These are phyloP conservation scores for Paraconiothyrium sp. DNA, from an alignment of 2,329 filamentous ascomycete species.

Conservation along the genomic window DNA sequence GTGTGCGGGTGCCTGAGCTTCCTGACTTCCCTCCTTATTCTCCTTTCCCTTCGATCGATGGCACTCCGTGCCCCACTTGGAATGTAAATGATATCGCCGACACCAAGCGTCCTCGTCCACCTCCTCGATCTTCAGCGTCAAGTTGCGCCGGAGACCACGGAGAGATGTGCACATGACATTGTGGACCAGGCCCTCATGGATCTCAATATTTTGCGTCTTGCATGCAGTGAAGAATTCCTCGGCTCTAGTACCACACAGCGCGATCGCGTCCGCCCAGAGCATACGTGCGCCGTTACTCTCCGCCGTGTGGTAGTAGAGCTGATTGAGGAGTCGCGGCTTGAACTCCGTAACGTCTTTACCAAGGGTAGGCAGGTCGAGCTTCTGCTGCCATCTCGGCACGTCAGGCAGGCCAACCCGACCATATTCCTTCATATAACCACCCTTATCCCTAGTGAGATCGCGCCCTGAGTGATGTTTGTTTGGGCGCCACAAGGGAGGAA, in stretches of 20 bases:
- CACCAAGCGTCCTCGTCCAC: slow-evolving; percentile 40
- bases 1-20: not conserved
- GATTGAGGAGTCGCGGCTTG: slow-evolving; percentile 22
- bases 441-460: not conserved
- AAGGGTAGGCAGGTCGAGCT: slow-evolving; percentile 24
- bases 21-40: not conserved
- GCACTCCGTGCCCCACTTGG: slow-evolving; percentile 29
- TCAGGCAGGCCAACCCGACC: not conserved
- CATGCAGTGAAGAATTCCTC: slow-evolving; percentile 16
- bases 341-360: slow-evolving; percentile 26
- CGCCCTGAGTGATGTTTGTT: slow-evolving; percentile 25
- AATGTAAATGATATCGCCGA: slow-evolving; percentile 43
- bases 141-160: slow-evolving; percentile 31
- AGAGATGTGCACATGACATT: slow-evolving; percentile 39
- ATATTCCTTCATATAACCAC: not conserved
- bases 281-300: slow-evolving; percentile 32
- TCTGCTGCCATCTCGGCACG: slow-evolving; percentile 20
- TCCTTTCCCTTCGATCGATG: slow-evolving; percentile 26
- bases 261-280: slow-evolving; percentile 45
- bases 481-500: slow-evolving; percentile 27
- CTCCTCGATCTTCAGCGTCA: slow-evolving; percentile 47
- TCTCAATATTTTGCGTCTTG: not conserved
- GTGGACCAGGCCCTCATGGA: slow-evolving; percentile 30
- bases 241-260: slow-evolving; percentile 32
- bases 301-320: slow-evolving; percentile 35